phyloP scores from a whole-genome alignment of 1,284 basidiomycete genomes.

The Agroathelia rolfsii region DNA sequence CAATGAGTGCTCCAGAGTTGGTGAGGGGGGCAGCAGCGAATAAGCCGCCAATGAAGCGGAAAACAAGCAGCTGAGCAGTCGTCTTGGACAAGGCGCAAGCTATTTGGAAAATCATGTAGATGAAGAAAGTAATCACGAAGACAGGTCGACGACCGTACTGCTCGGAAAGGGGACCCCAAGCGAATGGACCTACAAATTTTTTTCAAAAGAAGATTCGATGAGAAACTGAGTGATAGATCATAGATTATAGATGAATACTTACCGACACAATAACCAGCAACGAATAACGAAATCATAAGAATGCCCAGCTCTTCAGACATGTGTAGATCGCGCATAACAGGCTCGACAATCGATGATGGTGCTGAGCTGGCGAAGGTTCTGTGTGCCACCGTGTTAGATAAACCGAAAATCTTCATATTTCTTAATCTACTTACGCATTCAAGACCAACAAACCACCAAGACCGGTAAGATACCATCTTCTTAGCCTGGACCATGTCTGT shows the following conservation, averaged over 20 bases:
- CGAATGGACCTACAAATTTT: no score
- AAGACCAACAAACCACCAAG: conserved; percentile 54
- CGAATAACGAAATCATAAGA: conserved; percentile 31
- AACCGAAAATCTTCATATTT: not conserved
- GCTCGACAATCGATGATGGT: conserved; percentile 35
- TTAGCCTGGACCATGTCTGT: conserved; percentile 47
- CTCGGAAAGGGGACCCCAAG: conserved; percentile 44
- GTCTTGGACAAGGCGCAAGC: conserved; percentile 45
- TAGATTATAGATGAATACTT: no score
- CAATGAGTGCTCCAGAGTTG: conserved; percentile 32
- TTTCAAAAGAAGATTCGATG: no score
- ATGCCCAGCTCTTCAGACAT: conserved; percentile 41
- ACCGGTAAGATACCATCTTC: conserved; percentile 58
- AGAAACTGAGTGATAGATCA: no score
- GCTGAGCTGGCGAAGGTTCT: conserved; percentile 58
- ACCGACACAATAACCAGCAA: conserved; percentile 37
- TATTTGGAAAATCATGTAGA: conserved; percentile 41
- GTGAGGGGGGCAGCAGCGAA: conserved; percentile 27
- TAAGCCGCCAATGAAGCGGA: conserved; percentile 48
- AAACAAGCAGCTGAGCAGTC: conserved; percentile 41
- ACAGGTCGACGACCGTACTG: conserved; percentile 28
- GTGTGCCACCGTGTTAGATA: conserved; percentile 10
- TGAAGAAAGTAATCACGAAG: conserved; percentile 37
- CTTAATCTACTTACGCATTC: conserved; percentile 42
- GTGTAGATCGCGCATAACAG: conserved; percentile 41